These are phyloP conservation scores for Tylopilus plumbeoviolaceoides DNA, from an alignment of 768 basidiomycete species.

Conservation along the genomic window DNA sequence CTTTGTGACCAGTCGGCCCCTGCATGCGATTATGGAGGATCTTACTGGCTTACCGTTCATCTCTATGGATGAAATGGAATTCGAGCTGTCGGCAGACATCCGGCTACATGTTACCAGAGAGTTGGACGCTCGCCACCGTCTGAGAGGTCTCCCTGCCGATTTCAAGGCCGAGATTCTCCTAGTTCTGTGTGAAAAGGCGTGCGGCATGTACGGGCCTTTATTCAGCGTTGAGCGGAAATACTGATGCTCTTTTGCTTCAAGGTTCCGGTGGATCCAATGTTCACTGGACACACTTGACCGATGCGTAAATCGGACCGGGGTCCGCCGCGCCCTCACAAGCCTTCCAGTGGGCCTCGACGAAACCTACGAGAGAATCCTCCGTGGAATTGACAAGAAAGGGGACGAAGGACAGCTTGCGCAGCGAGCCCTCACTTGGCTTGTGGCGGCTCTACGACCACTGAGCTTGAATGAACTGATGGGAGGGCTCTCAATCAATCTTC, in stretches of 20 bases:
- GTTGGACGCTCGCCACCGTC: not conserved
- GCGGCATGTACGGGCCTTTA: not conserved
- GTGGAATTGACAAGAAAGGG: not conserved
- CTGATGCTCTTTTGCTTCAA: not conserved
- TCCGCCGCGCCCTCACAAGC: not conserved
- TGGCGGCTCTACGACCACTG: not conserved
- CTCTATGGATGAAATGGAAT: not conserved
- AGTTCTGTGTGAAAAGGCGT: not conserved
- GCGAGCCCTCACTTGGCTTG: not conserved
- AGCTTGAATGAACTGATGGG: not conserved
- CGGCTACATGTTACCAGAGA: not conserved
- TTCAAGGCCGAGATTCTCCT: not conserved
- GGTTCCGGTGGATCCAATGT: constrained; percentile 5
- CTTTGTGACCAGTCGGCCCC: not conserved
- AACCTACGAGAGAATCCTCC: not conserved
- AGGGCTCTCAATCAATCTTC: not conserved
- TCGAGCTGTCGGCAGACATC: too few relatives aligned
- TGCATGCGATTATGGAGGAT: not conserved
- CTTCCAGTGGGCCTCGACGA: not conserved
- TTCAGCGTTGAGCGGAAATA: not conserved
- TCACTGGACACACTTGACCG: not conserved
- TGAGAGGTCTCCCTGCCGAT: not conserved
- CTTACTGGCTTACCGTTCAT: not conserved
- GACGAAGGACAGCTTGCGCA: not conserved
- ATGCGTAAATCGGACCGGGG: not conserved